Evolutionary conservation across 768 basidiomycete species (phyloP), one percentile per base, ranked within the genome.

Genomic region (Leucosporidium scottii): DNA sequence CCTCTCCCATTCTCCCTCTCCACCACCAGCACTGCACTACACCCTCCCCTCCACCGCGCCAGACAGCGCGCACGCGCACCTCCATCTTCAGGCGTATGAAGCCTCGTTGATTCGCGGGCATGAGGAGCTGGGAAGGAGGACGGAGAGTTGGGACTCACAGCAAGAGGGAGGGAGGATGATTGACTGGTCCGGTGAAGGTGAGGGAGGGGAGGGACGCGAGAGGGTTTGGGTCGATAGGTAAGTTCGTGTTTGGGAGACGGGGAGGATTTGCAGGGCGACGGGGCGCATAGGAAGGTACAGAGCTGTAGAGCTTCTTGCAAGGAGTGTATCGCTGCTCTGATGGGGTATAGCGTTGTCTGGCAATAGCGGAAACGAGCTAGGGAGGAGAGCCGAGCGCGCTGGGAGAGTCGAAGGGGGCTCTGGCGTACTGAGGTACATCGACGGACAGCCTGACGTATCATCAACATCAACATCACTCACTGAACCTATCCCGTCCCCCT

Each of bases 141-240:
- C 53, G 7, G 62, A 57, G 49, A 18, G 47, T 7, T n/a, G 44
- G 21, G 27, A 28, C 1, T 6, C 17, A n/a, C 6, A 25, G 59
- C 10, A 3, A 13, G 13, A 65, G 28, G 51, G 56, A 30, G n/a
- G 55, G 50, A 65, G 73, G 39, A 54, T 62, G 62, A 62, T 65
- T 28, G 44, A 66, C 20, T 68, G 72, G 63, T 64, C 72, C 39
- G 76, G 78, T n/a, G 74, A 76, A 49, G 81, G 59, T 39, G 65
- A 69, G 61, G 39, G 59, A 67, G 74, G 49, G 49, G 68, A 62
- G 68, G 72, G 71, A 28, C 68, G 66, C 12, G 75, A 79, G 44
- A 79, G 75, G 27, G 74, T 89, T 4, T 92, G 87, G 89, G 84
- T 89, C 63, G 90, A 93, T 81, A 86, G 90, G 90, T 92, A 85